Conservation (phyloP, 192 early-diverging fungal species). For the Linnemannia exigua region DNA sequence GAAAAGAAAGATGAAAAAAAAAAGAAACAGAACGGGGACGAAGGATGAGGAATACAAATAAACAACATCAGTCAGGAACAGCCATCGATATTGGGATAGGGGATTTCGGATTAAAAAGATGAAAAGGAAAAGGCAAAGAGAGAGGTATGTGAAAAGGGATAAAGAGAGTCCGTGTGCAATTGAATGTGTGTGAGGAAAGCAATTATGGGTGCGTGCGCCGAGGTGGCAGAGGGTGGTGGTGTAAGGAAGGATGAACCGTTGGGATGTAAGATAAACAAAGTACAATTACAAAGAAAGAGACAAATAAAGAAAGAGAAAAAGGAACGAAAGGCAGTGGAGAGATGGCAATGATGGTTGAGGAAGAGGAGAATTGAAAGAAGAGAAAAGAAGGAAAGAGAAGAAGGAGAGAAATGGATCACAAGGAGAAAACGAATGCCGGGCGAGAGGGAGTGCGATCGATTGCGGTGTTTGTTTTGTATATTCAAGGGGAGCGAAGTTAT, state of each 20-base stretch:
- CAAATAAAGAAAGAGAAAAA: not conserved
- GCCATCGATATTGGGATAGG: not conserved
- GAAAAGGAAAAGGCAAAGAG: not conserved
- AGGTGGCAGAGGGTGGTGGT: not conserved
- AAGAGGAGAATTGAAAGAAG: not conserved
- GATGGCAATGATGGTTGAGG: not conserved
- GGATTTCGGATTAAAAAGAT: not conserved
- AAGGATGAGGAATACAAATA: not conserved
- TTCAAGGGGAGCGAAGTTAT: not conserved
- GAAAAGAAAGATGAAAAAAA: not conserved
- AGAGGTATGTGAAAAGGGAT: not conserved
- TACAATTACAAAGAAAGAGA: not conserved
- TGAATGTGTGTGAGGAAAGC: not conserved
- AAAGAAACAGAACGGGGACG: not conserved
- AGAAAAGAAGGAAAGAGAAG: not conserved
- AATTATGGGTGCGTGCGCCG: not conserved
- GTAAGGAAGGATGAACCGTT: not conserved
- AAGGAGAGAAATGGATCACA: not conserved
- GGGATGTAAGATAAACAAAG: not conserved
- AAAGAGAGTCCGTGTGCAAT: not conserved
- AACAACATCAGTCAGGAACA: not conserved
- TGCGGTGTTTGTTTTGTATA: not conserved
- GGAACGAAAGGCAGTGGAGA: not conserved
- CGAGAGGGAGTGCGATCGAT: slow-evolving; percentile 4
- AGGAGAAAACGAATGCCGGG: slow-evolving; percentile 4